These are phyloP conservation scores for Eimeria brunetti DNA, from an alignment of 169 alveolate genomes.

Conservation along the genomic window DNA sequence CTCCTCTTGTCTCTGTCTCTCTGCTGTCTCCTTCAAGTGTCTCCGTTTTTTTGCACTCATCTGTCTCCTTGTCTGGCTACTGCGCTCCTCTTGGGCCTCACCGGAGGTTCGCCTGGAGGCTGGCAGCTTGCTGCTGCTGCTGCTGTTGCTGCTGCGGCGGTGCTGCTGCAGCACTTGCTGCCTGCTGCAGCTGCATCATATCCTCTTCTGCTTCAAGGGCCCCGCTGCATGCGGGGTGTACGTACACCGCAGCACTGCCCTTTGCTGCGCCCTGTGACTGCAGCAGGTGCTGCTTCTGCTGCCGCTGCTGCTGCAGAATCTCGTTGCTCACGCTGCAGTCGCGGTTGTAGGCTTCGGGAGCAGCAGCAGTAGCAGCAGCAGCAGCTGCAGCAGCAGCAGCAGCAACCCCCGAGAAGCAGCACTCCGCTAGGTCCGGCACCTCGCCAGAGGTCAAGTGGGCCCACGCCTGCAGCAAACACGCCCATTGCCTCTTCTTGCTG, in stretches of 20 bases:
- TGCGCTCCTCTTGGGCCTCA: background rate
- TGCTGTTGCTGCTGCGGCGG: background rate
- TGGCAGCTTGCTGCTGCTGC: constrained; percentile 8
- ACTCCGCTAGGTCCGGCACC: constrained; percentile 69
- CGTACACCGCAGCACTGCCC: background rate
- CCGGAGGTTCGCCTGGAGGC: constrained; percentile 44
- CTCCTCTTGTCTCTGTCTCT: background rate
- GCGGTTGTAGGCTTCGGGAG: background rate
- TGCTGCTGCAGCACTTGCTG: constrained; percentile 54
- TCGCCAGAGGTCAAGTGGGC: constrained; percentile 68
- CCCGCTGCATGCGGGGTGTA: background rate
- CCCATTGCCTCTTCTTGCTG: background rate
- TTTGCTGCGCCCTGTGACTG: background rate
- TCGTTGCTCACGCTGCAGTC: constrained; percentile 22
- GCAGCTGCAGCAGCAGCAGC: constrained; percentile 28
- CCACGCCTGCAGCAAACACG: constrained; percentile 74
- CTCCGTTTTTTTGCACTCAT: background rate
- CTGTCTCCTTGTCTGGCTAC: background rate
- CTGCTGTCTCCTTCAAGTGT: background rate
- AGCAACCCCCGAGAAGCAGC: constrained; percentile 25
- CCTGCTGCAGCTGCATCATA: constrained; percentile 53
- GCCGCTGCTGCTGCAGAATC: background rate
- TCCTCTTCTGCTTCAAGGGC: constrained; percentile 5
- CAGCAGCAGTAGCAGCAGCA: constrained; percentile 39
- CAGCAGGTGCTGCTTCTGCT: constrained; percentile 19